Percentiles rank a stretch among this genome's conserved stretches.
These are phyloP conservation scores for Kokia cookei DNA, from an alignment of 441 rosid genomes.

Conservation along the genomic window DNA sequence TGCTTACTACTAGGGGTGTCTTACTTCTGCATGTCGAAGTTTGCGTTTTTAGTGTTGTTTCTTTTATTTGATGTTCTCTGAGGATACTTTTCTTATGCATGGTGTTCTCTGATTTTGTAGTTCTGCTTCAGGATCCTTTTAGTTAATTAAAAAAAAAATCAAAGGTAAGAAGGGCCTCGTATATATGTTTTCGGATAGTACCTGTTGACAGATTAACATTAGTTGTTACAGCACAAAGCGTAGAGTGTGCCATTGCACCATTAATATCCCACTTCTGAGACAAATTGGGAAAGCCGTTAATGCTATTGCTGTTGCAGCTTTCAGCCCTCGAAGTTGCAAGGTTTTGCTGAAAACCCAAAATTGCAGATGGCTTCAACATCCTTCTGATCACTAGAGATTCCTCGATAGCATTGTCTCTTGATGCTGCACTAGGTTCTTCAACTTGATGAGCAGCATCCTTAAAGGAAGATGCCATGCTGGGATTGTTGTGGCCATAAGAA, in stretches of 20 bases:
- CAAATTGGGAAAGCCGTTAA: conserved; percentile 27
- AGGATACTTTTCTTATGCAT: too few relatives aligned
- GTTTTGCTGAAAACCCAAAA: conserved; percentile 29
- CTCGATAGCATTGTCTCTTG: conserved; percentile 9
- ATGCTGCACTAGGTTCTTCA: conserved; percentile 10
- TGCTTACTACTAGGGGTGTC: too few relatives aligned
- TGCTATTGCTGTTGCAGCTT: conserved; percentile 16
- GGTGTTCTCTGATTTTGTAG: too few relatives aligned
- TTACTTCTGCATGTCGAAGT: too few relatives aligned
- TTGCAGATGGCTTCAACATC: conserved; percentile 23
- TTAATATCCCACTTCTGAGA: conserved; percentile 37
- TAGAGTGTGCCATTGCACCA: conserved; percentile 32
- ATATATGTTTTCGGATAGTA: background rate
- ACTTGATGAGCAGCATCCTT: conserved; percentile 18
- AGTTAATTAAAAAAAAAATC: too few relatives aligned
- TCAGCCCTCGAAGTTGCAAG: conserved; percentile 26
- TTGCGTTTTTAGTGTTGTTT: too few relatives aligned
- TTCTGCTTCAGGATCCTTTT: too few relatives aligned
- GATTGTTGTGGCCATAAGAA: background rate
- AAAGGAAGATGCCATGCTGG: conserved; percentile 11
- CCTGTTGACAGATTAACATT: conserved; percentile 37
- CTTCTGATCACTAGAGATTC: conserved; percentile 24
- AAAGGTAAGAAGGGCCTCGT: background rate
- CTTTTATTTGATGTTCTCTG: too few relatives aligned
- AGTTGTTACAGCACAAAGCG: conserved; percentile 31